Evolutionary conservation across 805 yeast species (phyloP), one percentile per base, ranked within the genome.

Genomic region (Scheffersomyces stipitis): DNA sequence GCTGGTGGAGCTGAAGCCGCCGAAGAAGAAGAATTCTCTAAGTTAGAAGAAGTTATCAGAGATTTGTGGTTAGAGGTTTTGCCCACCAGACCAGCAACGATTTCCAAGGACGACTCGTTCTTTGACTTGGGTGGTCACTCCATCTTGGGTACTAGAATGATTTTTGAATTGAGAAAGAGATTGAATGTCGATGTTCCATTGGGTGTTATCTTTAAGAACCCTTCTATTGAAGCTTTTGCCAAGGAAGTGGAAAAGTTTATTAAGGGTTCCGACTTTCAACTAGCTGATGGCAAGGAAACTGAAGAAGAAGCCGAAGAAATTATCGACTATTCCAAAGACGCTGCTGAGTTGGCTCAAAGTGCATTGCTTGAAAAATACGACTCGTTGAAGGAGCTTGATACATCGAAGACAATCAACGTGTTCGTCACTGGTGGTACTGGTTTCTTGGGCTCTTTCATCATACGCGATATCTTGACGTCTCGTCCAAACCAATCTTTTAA

Each of bases 51-150:
- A 1, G 68, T 77, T 41, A 77, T 93, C 29, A 78, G 84, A 44
- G 90, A 89, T 39, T 62, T 93, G 41, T 93, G 99, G 99, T 64
- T 84, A 35, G 75, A 75, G 17, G 83, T 93, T 9, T 73, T 93
- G 48, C 98, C 98, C 29, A 84, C 80, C 48, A 76, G 79, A 45
- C 96, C 97, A 5, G 83, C 91, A 1, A 66, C 85, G 2, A 75
- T 89, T 29, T 71, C 83, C 20, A 83, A 83, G 23, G 76, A 76
- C 2, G 99, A 93, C 60, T 86, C 95, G 1, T 93, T 93, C 77
- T 93, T 93, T 55, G 99, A 93, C 57, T 69, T 95, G 36, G 99
- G 99, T 41, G 99, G 99, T 2, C 99, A 93, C 63, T 91, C 98
- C 1, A 91, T 93, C 52, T 71, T 93, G 45, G 98, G 98, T 5